Evolutionary conservation across 2,329 filamentous ascomycete genomes (phyloP).

Genomic region (Dactylella cylindrospora): DNA sequence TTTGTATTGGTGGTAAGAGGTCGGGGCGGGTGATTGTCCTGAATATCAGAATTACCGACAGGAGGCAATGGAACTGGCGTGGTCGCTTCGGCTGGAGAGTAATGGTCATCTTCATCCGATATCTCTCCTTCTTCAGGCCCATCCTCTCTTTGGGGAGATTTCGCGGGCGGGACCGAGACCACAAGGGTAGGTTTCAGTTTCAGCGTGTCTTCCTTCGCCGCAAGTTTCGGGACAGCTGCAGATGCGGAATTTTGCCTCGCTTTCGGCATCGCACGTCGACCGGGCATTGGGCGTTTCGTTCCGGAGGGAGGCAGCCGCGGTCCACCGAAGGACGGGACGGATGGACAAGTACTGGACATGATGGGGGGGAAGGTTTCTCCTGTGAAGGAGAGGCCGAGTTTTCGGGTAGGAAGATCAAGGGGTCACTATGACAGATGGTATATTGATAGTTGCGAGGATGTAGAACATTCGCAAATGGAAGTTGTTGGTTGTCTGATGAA

Average conservation of each 20-base stretch:
- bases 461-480: too few species aligned
- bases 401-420: too few species aligned
- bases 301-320: constrained; percentile 14
- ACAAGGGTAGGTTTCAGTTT: constrained; percentile 27
- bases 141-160: constrained; percentile 10
- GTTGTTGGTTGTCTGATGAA: too few species aligned
- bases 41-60: too few species aligned
- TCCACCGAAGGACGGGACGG: constrained; percentile 33
- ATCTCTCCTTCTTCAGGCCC: constrained; percentile 42
- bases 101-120: constrained; percentile 40
- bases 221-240: neutral
- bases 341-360: constrained; percentile 32
- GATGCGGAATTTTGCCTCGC: constrained; percentile 23
- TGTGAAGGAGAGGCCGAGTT: too few species aligned
- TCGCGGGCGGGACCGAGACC: constrained; percentile 1
- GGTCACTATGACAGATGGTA: too few species aligned
- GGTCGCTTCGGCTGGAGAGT: constrained; percentile 32
- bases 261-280: constrained; percentile 34
- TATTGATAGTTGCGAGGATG: too few species aligned
- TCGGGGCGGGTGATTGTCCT: too few species aligned
- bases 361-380: too few species aligned
- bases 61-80: constrained; percentile 18
- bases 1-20: too few species aligned
- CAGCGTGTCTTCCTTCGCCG: constrained; percentile 4
- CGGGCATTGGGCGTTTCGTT: constrained; percentile 33